Percentiles rank a stretch among this genome's conserved stretches.
Conservation (phyloP, 352 stramenopile genomes). For the Achlya hypogyna region DNA sequence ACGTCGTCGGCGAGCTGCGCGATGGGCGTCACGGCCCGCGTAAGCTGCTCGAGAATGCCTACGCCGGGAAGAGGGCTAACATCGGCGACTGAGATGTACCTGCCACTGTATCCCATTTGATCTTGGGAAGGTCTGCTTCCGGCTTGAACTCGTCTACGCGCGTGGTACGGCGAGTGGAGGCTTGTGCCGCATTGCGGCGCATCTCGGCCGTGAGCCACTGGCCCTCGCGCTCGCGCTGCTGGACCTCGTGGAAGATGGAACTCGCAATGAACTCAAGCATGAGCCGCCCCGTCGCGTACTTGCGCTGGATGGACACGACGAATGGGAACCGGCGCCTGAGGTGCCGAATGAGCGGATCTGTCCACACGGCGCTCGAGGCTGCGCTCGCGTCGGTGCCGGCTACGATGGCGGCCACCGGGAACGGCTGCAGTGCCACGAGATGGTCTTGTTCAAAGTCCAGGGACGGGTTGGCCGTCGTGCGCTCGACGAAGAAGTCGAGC, state of each 20-base stretch:
- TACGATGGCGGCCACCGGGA: conserved; percentile 54
- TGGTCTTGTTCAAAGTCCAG: conserved; percentile 7
- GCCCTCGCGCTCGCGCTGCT: conserved; percentile 33
- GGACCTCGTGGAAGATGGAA: conserved; percentile 35
- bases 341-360: conserved; percentile 50
- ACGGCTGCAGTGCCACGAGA: conserved; percentile 38
- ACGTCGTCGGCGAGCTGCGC: conserved; percentile 12
- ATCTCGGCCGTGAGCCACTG: conserved; percentile 47
- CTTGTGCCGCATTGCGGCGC: conserved; percentile 21
- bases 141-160: neutral
- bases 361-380: conserved; percentile 68
- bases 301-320: conserved; percentile 29
- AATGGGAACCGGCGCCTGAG: conserved; percentile 66
- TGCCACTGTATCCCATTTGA: conserved; percentile 20
- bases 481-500: conserved; percentile 37
- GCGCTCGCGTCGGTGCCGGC: conserved; percentile 44
- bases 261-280: conserved; percentile 61
- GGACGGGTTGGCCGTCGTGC: neutral
- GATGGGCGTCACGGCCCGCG: conserved; percentile 1
- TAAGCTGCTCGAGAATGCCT: conserved; percentile 9
- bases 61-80: neutral
- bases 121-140: conserved; percentile 3
- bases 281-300: conserved; percentile 42
- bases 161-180: neutral
- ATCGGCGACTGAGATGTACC: neutral